Conservation (phyloP, 2,329 filamentous ascomycete species). For the Sporothrix mexicana region DNA sequence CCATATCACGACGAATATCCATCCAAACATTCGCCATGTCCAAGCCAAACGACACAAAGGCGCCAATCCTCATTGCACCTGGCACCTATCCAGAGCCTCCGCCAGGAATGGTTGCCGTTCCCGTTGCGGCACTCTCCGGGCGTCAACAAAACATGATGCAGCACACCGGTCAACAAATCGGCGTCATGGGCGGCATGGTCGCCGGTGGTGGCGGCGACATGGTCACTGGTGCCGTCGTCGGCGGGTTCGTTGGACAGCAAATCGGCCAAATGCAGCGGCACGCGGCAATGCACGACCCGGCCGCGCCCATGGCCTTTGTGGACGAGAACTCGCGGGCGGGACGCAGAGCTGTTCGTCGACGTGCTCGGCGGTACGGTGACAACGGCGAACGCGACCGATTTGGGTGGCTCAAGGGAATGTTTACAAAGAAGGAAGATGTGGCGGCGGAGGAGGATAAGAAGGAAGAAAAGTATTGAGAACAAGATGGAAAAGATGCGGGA, state of each 20-base stretch:
- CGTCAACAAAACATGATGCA: not conserved
- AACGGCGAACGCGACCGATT: not conserved
- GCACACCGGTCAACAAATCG: not conserved
- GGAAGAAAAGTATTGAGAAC: too few relatives aligned
- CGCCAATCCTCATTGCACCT: not conserved
- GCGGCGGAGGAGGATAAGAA: too few relatives aligned
- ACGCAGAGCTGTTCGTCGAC: constrained; percentile 9
- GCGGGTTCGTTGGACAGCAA: constrained; percentile 16
- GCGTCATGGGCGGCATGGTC: not conserved
- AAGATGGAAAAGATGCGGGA: too few relatives aligned
- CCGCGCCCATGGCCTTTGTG: constrained; percentile 19
- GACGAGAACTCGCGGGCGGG: constrained; percentile 24
- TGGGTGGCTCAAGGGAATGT: not conserved
- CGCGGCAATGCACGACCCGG: constrained; percentile 24
- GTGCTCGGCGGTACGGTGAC: not conserved
- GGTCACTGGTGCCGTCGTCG: not conserved
- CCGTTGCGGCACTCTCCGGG: not conserved
- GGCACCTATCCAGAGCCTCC: not conserved
- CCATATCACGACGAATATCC: too few relatives aligned
- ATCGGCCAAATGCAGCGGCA: constrained; percentile 17
- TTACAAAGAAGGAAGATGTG: not conserved
- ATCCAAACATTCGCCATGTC: too few relatives aligned
- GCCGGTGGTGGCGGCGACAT: not conserved
- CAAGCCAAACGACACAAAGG: not conserved
- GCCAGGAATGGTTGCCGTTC: not conserved